Conservation (phyloP, 192 early-diverging fungal species). For the Umbelopsis sp. region DNA sequence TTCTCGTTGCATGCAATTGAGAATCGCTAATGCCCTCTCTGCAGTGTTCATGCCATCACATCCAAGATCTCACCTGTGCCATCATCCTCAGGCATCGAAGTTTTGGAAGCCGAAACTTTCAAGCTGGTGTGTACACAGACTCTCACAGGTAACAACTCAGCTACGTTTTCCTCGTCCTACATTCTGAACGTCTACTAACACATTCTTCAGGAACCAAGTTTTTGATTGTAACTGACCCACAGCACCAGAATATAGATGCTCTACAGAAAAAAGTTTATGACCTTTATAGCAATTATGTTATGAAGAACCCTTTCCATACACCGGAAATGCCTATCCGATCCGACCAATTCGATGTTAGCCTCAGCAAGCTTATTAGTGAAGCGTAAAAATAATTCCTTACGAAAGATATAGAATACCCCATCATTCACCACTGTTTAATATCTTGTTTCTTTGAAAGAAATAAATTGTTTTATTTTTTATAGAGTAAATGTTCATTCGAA, state of each 20-base stretch:
- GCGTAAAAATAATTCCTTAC: constrained; percentile 16
- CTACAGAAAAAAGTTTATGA: constrained; percentile 75
- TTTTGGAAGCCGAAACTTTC: constrained; percentile 90
- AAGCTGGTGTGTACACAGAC: constrained; percentile 94
- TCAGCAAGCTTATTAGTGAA: constrained; percentile 68
- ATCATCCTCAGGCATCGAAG: constrained; percentile 84
- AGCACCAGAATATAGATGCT: constrained; percentile 69
- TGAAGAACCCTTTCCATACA: constrained; percentile 99
- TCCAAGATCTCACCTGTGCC: constrained; percentile 88
- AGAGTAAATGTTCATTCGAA: constrained; percentile 1
- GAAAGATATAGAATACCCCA: background rate
- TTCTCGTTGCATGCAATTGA: background rate
- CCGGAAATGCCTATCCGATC: constrained; percentile 98
- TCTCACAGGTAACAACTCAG: constrained; percentile 68
- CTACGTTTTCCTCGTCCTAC: background rate
- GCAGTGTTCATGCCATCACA: constrained; percentile 93
- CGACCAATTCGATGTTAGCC: constrained; percentile 89
- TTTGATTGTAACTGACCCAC: constrained; percentile 84
- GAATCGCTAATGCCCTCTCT: background rate
- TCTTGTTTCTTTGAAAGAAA: background rate
- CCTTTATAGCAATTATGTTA: constrained; percentile 93
- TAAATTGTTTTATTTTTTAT: constrained; percentile 4
- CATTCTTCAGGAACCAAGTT: constrained; percentile 83
- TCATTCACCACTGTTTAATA: background rate
- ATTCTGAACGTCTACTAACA: background rate